These are phyloP conservation scores for Aegilops longissima DNA, from an alignment of 176 grass and related monocot genomes.

Conservation along the genomic window DNA sequence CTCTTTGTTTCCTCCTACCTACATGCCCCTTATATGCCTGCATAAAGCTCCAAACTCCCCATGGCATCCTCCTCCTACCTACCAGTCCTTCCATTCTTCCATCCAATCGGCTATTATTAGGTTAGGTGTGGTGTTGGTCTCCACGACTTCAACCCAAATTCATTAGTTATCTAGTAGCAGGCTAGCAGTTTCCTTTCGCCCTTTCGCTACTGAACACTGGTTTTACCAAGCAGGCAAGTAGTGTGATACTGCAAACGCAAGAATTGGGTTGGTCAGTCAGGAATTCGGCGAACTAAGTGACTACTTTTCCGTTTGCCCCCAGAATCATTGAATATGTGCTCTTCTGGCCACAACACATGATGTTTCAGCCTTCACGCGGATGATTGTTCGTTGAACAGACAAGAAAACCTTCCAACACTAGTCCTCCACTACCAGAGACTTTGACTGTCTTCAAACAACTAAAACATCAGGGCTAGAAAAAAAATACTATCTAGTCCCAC, in stretches of 20 bases:
- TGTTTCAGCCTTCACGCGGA: slow-evolving; percentile 3
- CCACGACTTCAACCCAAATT: slow-evolving; percentile 36
- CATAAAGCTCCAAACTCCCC: slow-evolving; percentile 50
- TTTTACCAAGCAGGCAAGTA: neutral
- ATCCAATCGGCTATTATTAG: slow-evolving; percentile 29
- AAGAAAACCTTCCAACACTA: slow-evolving; percentile 18
- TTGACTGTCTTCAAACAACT: slow-evolving; percentile 19
- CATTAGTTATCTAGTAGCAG: neutral
- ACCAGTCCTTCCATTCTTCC: slow-evolving; percentile 46
- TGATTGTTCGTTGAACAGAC: neutral
- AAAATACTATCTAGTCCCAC: neutral
- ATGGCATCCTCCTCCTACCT: slow-evolving; percentile 37
- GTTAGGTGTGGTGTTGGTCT: slow-evolving; percentile 42
- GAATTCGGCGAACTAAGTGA: neutral
- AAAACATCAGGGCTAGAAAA: neutral
- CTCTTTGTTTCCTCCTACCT: slow-evolving; percentile 39
- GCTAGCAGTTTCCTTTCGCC: neutral
- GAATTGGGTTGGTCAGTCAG: neutral
- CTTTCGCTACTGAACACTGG: slow-evolving; percentile 5
- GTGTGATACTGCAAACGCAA: neutral
- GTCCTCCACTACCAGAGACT: slow-evolving; percentile 16
- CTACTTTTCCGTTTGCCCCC: neutral
- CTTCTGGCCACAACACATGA: neutral
- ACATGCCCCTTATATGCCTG: slow-evolving; percentile 48
- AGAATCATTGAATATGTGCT: neutral